Evolutionary conservation across 2,329 filamentous ascomycete species (phyloP), one percentile per base, ranked within the genome.

Genomic region (Colletotrichum liriopes): DNA sequence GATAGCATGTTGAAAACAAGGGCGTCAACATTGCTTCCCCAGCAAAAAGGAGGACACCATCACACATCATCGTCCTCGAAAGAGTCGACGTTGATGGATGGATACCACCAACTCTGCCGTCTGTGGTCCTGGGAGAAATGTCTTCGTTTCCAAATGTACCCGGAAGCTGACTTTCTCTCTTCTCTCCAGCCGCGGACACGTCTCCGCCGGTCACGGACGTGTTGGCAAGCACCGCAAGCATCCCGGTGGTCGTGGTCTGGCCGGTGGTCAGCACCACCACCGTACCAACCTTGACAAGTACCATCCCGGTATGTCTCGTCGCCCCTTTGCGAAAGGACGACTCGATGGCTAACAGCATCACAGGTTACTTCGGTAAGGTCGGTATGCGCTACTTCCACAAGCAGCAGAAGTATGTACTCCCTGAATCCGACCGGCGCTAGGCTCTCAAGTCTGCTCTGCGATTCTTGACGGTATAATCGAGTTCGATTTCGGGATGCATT

Each of bases 241-340:
- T 80, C 91, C 90, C 79, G 91, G 91, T 92, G 91, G 91, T 90
- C 89, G 94, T 94, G 91, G 91, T 92, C 89, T 93, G 88, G 96
- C 96, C 85, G 96, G 96, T 97, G 96, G 95, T 91, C 94, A 98
- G 89, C 96, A 99, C 90, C 96, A 99, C 89, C 94, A 97, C 92
- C 88, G 94, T 79, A 97, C 94, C 83, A 97, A 97, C 89, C 77
- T 87, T 74, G 85, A 87, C 79, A 95, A 96, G 87, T 97, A 94
- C 91, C 93, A 94, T 84, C 73, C 73, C 55, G 73, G 73, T 74
- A 70, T 66, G 71, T 61, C 5, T 11, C 32, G 0, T 2, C 1
- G 1, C 16, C 8, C 26, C 2, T 20, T 32, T 4, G 16, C 1
- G 8, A 7, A 2, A 23, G 8, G n/a, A 9, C n/a, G 5, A 26